These are phyloP conservation scores for Pachysandra terminalis DNA, from an alignment of 164 flowering plant species.

Conservation along the genomic window DNA sequence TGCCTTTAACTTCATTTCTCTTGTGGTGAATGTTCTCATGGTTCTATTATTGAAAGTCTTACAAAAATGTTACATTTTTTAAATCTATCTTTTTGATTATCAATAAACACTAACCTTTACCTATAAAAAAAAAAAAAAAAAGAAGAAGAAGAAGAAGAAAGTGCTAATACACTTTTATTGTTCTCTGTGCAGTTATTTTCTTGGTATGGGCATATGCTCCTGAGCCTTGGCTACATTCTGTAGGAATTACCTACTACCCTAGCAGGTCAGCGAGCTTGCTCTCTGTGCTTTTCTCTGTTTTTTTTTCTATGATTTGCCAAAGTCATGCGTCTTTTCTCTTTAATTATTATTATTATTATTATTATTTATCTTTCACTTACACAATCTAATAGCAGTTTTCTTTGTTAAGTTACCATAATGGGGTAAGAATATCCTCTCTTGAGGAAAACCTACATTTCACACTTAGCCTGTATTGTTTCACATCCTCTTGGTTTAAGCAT, in stretches of 20 bases:
- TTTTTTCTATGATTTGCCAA: neutral
- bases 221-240: constrained; percentile 62
- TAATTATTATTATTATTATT: no score
- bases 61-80: no score
- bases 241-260: constrained; percentile 84
- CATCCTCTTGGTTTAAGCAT: neutral
- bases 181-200: constrained; percentile 49
- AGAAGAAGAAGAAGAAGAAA: neutral
- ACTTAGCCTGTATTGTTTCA: neutral
- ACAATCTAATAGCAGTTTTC: neutral
- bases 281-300: neutral
- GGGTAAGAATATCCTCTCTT: neutral
- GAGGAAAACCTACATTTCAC: neutral
- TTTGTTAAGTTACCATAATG: neutral
- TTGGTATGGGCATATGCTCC: constrained; percentile 91
- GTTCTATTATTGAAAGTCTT: neutral
- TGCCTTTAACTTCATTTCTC: neutral
- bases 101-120: no score
- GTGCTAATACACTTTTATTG: constrained; percentile 3
- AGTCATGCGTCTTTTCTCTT: neutral
- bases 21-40: neutral
- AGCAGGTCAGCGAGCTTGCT: constrained; percentile 48
- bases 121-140: no score
- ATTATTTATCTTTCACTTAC: no score
- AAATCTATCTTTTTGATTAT: no score